phyloP scores from a whole-genome alignment of 2,329 filamentous ascomycete species.

The Zasmidium citrigriseum region DNA sequence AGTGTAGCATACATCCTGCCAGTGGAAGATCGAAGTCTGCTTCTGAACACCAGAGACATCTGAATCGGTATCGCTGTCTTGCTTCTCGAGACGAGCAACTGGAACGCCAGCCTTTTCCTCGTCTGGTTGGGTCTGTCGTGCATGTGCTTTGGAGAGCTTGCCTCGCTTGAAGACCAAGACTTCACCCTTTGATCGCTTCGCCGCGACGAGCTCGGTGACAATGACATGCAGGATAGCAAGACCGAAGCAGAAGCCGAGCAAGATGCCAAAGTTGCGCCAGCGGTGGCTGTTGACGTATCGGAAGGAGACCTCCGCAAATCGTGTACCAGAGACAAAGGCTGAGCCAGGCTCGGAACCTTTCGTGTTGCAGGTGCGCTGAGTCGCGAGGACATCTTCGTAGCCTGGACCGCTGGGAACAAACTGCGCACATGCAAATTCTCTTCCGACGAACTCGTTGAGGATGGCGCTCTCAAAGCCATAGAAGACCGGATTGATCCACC shows the following conservation, averaged over 20 bases:
- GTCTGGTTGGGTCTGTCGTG: slow-evolving; percentile 39
- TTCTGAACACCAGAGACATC: slow-evolving; percentile 52
- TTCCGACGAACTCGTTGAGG: slow-evolving; percentile 71
- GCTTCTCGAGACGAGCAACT: not conserved
- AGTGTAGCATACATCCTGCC: slow-evolving; percentile 75
- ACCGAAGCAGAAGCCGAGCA: slow-evolving; percentile 45
- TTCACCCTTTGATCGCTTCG: slow-evolving; percentile 52
- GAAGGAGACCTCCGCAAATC: slow-evolving; percentile 33
- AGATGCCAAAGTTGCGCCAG: slow-evolving; percentile 49
- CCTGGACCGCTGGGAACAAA: slow-evolving; percentile 40
- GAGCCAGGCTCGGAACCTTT: slow-evolving; percentile 43
- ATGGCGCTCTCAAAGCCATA: slow-evolving; percentile 75
- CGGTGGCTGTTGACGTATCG: slow-evolving; percentile 39
- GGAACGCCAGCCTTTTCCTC: slow-evolving; percentile 26
- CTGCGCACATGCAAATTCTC: slow-evolving; percentile 56
- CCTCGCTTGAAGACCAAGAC: slow-evolving; percentile 50
- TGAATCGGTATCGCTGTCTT: slow-evolving; percentile 28
- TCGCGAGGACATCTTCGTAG: slow-evolving; percentile 37
- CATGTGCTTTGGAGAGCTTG: slow-evolving; percentile 51
- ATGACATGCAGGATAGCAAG: slow-evolving; percentile 43
- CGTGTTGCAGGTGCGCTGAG: slow-evolving; percentile 38
- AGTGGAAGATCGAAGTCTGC: slow-evolving; percentile 79
- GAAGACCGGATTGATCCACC: slow-evolving; percentile 73
- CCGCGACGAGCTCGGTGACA: slow-evolving; percentile 46
- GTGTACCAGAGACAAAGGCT: slow-evolving; percentile 39